A percentile compares a stretch with the other conserved stretches of the same genome.
These are phyloP conservation scores for Phaeolepiota aurea DNA, from an alignment of 768 basidiomycete species.

Conservation along the genomic window DNA sequence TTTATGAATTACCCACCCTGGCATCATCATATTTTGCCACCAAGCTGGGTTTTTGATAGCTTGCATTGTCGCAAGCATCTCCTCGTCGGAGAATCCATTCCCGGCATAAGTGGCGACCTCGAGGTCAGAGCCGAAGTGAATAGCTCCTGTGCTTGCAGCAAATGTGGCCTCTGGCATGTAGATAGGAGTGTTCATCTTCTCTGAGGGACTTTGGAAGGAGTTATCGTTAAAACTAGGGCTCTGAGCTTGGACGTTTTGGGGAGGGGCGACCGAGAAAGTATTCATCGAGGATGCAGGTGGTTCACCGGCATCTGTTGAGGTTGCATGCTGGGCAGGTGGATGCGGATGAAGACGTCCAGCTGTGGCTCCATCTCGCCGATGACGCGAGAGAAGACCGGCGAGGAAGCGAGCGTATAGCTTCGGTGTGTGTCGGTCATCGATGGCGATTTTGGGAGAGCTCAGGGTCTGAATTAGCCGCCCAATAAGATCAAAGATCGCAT, in stretches of 20 bases:
- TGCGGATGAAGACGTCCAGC: constrained; percentile 45
- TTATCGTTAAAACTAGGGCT: constrained; percentile 10
- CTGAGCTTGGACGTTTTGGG: constrained; percentile 12
- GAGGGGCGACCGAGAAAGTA: constrained; percentile 16
- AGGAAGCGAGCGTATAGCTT: constrained; percentile 77
- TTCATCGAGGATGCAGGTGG: constrained; percentile 13
- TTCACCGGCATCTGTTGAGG: constrained; percentile 5
- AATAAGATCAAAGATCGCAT: constrained; percentile 65
- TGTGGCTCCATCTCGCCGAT: constrained; percentile 62
- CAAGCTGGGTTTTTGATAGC: constrained; percentile 63
- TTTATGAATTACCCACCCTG: constrained; percentile 64
- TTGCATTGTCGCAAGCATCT: constrained; percentile 66
- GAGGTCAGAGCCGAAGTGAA: constrained; percentile 33
- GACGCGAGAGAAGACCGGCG: constrained; percentile 57
- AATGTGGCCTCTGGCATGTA: constrained; percentile 43
- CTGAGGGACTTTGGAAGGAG: constrained; percentile 8
- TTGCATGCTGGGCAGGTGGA: constrained; percentile 32
- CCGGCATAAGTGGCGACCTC: constrained; percentile 23
- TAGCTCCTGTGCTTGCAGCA: constrained; percentile 27
- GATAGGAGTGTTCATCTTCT: constrained; percentile 25
- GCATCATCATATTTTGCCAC: constrained; percentile 84
- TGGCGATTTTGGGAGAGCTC: constrained; percentile 64
- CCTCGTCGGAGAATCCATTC: constrained; percentile 35
- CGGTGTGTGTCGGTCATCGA: constrained; percentile 77
- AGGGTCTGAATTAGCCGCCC: constrained; percentile 65